Evolutionary conservation across 192 early-diverging fungal species (phyloP).

Genomic region (Chytriomyces confervae): DNA sequence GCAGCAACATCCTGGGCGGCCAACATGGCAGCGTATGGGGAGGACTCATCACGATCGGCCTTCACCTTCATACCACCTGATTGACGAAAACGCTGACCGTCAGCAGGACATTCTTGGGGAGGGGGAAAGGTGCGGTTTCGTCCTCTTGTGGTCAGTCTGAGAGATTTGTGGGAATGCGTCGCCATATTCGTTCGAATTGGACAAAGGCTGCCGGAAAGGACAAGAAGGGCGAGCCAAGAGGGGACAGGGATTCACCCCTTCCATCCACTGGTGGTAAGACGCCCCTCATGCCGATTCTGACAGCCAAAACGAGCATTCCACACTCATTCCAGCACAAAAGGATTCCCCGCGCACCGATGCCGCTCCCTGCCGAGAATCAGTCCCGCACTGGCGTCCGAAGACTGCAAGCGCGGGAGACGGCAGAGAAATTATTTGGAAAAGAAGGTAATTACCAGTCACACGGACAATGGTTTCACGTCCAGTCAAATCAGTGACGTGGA

Average conservation of each 20-base stretch:
- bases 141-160: constrained; percentile 53
- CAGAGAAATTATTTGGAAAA: no score
- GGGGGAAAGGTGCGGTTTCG: constrained; percentile 52
- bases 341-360: constrained; percentile 20
- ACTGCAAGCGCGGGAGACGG: no score
- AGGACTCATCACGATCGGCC: constrained; percentile 99
- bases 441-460: constrained; percentile 82
- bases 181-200: no score
- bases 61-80: constrained; percentile 99
- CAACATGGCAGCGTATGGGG: constrained; percentile 99
- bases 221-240: background rate
- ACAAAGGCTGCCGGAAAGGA: background rate
- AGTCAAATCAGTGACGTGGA: constrained; percentile 99
- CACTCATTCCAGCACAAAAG: background rate
- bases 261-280: no score
- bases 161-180: no score
- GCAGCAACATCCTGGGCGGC: constrained; percentile 98
- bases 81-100: background rate
- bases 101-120: background rate
- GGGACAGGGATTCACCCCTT: constrained; percentile 9
- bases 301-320: background rate
- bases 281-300: no score
- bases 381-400: no score
- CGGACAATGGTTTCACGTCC: constrained; percentile 99
- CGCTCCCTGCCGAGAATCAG: constrained; percentile 1